phyloP scores from a whole-genome alignment of 495 filamentous ascomycete genomes.

The Neurospora sp. region DNA sequence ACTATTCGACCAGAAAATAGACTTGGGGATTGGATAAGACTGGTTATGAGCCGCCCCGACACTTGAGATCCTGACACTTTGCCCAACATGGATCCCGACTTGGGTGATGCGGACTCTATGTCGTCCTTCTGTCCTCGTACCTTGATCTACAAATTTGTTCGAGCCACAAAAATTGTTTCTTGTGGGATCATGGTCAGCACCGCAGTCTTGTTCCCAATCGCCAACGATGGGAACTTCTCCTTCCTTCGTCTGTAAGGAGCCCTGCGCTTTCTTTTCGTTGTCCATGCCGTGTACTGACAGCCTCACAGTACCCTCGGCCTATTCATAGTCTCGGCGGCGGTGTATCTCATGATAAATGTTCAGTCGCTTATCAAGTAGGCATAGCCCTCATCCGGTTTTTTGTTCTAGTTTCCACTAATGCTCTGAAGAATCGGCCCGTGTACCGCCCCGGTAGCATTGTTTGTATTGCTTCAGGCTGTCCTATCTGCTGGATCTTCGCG shows the following conservation, averaged over 20 bases:
- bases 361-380: not conserved
- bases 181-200: constrained; percentile 25
- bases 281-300: constrained; percentile 5
- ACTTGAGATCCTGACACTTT: not conserved
- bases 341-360: not conserved
- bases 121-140: not conserved
- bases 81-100: not conserved
- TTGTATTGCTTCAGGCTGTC: constrained; percentile 12
- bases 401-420: not conserved
- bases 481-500: constrained; percentile 4
- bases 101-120: not conserved
- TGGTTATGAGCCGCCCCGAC: not conserved
- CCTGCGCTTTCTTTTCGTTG: not conserved
- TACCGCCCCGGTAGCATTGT: constrained; percentile 9
- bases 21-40: not conserved
- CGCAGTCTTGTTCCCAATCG: constrained; percentile 21
- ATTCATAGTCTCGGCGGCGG: constrained; percentile 14
- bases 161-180: constrained; percentile 17
- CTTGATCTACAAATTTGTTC: not conserved
- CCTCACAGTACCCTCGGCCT: constrained; percentile 15
- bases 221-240: constrained; percentile 11
- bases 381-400: not conserved
- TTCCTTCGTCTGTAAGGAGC: constrained; percentile 23
- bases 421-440: constrained; percentile 11
- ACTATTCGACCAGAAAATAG: not conserved